phyloP scores from a whole-genome alignment of 768 basidiomycete species.

The Leccinum pellstonianum region DNA sequence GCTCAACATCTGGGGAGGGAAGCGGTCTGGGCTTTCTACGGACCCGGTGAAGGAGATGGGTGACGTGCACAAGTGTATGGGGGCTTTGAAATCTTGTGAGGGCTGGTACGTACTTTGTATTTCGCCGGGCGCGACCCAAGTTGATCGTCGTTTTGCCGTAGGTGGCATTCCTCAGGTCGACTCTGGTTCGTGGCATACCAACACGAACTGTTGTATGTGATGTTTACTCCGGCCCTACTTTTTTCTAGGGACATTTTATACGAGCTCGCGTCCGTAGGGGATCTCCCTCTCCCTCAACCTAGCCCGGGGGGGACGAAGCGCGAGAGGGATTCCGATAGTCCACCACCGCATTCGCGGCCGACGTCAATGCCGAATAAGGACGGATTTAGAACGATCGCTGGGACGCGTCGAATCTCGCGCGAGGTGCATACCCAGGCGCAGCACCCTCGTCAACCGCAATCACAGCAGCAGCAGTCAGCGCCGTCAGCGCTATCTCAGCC shows the following conservation, averaged over 20 bases:
- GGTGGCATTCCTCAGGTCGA: slow-evolving; percentile 50
- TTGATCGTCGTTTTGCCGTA: slow-evolving; percentile 13
- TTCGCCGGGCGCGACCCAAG: background rate
- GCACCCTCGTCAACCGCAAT: slow-evolving; percentile 7
- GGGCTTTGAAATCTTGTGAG: slow-evolving; percentile 38
- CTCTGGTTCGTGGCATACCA: slow-evolving; percentile 40
- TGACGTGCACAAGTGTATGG: slow-evolving; percentile 53
- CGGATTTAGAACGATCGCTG: slow-evolving; percentile 30
- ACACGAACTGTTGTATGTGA: background rate
- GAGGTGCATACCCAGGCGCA: slow-evolving; percentile 20
- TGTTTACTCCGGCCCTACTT: background rate
- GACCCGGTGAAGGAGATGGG: slow-evolving; percentile 47
- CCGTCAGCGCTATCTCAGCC: background rate
- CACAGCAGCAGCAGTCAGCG: background rate
- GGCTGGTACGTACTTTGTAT: slow-evolving; percentile 28
- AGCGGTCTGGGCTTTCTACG: slow-evolving; percentile 38
- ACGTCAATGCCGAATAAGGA: slow-evolving; percentile 13
- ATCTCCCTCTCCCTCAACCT: slow-evolving; percentile 61
- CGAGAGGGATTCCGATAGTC: slow-evolving; percentile 58
- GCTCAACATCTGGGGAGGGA: slow-evolving; percentile 55
- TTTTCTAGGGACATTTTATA: slow-evolving; percentile 64
- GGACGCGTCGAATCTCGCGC: slow-evolving; percentile 36
- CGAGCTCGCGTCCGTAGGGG: slow-evolving; percentile 69
- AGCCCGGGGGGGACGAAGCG: slow-evolving; percentile 59
- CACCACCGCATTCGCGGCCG: slow-evolving; percentile 20